phyloP scores from a whole-genome alignment of 164 flowering plant genomes.

The Taxillus chinensis region DNA sequence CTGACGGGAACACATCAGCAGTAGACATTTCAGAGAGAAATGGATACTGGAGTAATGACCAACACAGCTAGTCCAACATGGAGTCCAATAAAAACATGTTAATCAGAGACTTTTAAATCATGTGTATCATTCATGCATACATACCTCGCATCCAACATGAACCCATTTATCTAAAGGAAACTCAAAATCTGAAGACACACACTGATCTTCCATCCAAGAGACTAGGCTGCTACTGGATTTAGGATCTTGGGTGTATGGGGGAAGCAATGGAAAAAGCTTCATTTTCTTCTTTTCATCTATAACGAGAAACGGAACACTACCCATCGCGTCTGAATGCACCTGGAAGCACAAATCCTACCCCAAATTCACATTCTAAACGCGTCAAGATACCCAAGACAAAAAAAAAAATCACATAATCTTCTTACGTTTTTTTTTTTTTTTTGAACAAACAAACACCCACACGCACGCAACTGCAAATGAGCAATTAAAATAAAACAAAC shows the following conservation, averaged over 20 bases:
- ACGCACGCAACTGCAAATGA: neutral
- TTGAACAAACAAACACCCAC: no score
- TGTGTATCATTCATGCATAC: neutral
- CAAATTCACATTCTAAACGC: neutral
- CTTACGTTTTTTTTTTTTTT: neutral
- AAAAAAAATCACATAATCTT: neutral
- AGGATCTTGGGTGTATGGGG: slow-evolving; percentile 33
- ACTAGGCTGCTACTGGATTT: slow-evolving; percentile 8
- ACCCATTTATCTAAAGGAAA: slow-evolving; percentile 54
- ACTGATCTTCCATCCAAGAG: slow-evolving; percentile 24
- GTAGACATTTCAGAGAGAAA: neutral
- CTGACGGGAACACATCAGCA: slow-evolving; percentile 18
- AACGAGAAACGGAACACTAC: slow-evolving; percentile 35
- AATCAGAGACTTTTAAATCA: neutral
- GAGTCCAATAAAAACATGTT: neutral
- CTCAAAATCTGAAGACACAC: slow-evolving; percentile 24
- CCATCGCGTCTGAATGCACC: slow-evolving; percentile 19
- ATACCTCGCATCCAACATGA: slow-evolving; percentile 80
- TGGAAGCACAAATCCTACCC: slow-evolving; percentile 6
- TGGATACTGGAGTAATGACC: neutral
- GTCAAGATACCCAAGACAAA: neutral
- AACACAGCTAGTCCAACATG: neutral
- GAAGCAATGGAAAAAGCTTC: slow-evolving; percentile 28
- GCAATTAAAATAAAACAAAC: neutral
- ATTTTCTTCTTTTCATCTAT: slow-evolving; percentile 38